A percentile compares a stretch with the other conserved stretches of the same genome.
phyloP scores from a whole-genome alignment of 495 filamentous ascomycete genomes.

The Xylaria sp. region DNA sequence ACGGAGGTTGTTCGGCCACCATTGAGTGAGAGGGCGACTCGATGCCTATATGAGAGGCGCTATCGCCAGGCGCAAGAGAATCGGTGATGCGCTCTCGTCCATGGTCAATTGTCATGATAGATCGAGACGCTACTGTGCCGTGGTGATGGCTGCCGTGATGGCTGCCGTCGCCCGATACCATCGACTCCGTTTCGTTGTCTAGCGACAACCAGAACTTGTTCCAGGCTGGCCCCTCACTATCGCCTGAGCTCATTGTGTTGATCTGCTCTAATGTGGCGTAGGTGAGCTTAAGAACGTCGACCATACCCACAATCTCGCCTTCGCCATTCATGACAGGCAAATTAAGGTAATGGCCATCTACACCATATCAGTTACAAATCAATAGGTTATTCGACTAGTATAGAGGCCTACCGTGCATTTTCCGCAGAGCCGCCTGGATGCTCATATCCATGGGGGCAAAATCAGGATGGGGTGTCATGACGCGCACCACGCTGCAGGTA shows the following conservation, averaged over 20 bases:
- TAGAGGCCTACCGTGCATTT: constrained; percentile 88
- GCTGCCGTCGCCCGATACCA: constrained; percentile 88
- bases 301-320: constrained; percentile 99
- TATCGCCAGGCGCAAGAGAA: constrained; percentile 90
- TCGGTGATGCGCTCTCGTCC: constrained; percentile 67
- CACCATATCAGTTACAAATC: constrained; percentile 28
- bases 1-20: constrained; percentile 59
- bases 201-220: constrained; percentile 99
- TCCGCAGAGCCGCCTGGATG: constrained; percentile 95
- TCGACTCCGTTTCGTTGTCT: constrained; percentile 94
- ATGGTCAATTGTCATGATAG: constrained; percentile 79
- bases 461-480: constrained; percentile 99
- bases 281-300: constrained; percentile 96
- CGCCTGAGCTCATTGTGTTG: constrained; percentile 64
- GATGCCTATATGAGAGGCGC: constrained; percentile 87
- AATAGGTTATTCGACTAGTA: background rate
- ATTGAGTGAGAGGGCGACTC: constrained; percentile 75
- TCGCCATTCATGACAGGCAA: constrained; percentile 97
- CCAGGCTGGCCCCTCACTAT: constrained; percentile 96
- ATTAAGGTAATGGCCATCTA: constrained; percentile 98
- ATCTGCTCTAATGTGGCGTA: constrained; percentile 98
- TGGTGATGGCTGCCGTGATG: constrained; percentile 67
- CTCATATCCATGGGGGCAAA: constrained; percentile 99
- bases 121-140: constrained; percentile 63
- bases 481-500: constrained; percentile 95